Evolutionary conservation across 768 basidiomycete species (phyloP).

Genomic region (Auricularia auricula-judae): DNA sequence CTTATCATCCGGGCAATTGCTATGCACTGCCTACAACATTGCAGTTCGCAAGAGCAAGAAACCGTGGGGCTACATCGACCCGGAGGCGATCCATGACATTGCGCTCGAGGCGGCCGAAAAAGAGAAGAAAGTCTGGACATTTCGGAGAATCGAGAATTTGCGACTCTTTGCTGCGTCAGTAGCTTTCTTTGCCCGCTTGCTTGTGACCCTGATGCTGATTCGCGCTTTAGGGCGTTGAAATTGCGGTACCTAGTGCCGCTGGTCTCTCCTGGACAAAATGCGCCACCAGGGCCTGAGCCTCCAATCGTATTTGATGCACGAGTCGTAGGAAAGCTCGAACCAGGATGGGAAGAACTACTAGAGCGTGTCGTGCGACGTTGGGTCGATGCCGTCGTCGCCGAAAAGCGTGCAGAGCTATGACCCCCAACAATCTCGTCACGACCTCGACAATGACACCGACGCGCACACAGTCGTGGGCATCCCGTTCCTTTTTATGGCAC

Average conservation of each 20-base stretch:
- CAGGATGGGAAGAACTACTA: slow-evolving; percentile 77
- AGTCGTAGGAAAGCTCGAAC: slow-evolving; percentile 58
- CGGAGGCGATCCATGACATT: slow-evolving; percentile 72
- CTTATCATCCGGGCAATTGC: slow-evolving; percentile 65
- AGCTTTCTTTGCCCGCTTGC: neutral
- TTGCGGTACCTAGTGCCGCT: slow-evolving; percentile 72
- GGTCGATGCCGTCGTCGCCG: slow-evolving; percentile 58
- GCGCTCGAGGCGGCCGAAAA: slow-evolving; percentile 49
- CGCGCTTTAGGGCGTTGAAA: slow-evolving; percentile 53
- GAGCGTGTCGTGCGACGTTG: slow-evolving; percentile 51
- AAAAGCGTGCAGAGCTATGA: slow-evolving; percentile 28
- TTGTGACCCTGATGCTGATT: slow-evolving; percentile 1
- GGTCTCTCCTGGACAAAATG: slow-evolving; percentile 32
- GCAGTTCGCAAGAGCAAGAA: slow-evolving; percentile 70
- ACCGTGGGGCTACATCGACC: slow-evolving; percentile 81
- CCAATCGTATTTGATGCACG: slow-evolving; percentile 61
- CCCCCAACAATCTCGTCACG: too few species aligned
- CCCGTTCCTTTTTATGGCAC: too few species aligned
- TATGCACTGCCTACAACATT: slow-evolving; percentile 73
- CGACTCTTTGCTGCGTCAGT: slow-evolving; percentile 77
- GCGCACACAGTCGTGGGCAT: too few species aligned
- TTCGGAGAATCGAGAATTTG: slow-evolving; percentile 76
- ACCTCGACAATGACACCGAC: too few species aligned
- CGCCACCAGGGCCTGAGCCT: slow-evolving; percentile 29
- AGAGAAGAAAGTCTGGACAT: slow-evolving; percentile 58